Conservation (phyloP, 306 rosid genomes). For the Hippophae rhamnoides region DNA sequence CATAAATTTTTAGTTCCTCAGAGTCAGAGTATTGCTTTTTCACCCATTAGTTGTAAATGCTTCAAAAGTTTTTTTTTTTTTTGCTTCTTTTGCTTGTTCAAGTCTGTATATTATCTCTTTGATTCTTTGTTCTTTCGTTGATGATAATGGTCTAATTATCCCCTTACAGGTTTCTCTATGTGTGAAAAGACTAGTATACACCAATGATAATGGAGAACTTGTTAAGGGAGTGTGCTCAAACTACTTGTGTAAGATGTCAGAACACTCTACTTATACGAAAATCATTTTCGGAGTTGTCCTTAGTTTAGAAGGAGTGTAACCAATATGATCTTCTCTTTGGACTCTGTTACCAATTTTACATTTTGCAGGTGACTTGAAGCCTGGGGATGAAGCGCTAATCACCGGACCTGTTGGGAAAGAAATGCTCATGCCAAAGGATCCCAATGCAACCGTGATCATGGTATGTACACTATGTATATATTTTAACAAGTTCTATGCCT, state of each 20-base stretch:
- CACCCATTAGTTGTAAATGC: too few relatives aligned
- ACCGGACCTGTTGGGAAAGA: constrained; percentile 98
- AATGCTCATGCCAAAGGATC: constrained; percentile 99
- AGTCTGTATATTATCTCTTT: background rate
- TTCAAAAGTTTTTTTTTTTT: too few relatives aligned
- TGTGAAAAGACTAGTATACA: constrained; percentile 88
- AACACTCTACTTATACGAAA: constrained; percentile 8
- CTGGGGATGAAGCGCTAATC: constrained; percentile 69
- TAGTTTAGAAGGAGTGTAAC: too few relatives aligned
- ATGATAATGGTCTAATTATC: constrained; percentile 13
- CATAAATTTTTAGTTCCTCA: background rate
- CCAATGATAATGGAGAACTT: constrained; percentile 77
- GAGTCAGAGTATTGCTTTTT: too few relatives aligned
- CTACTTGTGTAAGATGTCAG: constrained; percentile 67
- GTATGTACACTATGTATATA: constrained; percentile 23
- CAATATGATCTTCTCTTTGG: too few relatives aligned
- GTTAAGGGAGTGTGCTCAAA: constrained; percentile 96
- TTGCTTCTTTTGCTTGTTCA: too few relatives aligned
- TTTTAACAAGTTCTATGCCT: too few relatives aligned
- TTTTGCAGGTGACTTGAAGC: constrained; percentile 78
- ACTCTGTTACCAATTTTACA: background rate
- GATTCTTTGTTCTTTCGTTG: constrained; percentile 10
- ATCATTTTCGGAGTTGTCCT: too few relatives aligned
- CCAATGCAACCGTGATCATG: constrained; percentile 82
- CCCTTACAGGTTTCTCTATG: constrained; percentile 81